Conservation (phyloP, 2,329 filamentous ascomycete genomes). For the Endoconidiophora laricicola region DNA sequence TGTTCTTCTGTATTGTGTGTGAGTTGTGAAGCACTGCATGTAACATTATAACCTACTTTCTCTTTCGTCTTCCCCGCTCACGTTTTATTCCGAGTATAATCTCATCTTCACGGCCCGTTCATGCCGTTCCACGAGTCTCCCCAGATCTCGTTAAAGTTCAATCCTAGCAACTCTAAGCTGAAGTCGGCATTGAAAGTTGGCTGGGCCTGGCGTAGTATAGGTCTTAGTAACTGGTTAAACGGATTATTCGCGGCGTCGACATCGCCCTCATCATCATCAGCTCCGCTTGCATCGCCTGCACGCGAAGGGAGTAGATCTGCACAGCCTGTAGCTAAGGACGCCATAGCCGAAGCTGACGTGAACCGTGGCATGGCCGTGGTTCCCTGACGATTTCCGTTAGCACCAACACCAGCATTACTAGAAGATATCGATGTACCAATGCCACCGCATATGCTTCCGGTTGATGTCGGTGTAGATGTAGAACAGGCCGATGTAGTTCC, state of each 20-base stretch:
- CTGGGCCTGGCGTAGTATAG: conserved; percentile 16
- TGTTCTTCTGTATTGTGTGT: not conserved
- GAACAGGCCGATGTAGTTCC: conserved; percentile 21
- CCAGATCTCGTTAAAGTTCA: conserved; percentile 40
- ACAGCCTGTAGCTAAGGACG: not conserved
- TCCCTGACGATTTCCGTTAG: too few species aligned
- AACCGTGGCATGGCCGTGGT: not conserved
- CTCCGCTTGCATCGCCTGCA: not conserved
- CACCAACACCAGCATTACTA: too few species aligned
- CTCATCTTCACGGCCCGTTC: conserved; percentile 11
- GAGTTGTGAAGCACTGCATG: too few species aligned
- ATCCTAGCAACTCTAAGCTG: conserved; percentile 34
- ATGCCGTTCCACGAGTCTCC: conserved; percentile 31
- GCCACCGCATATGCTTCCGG: too few species aligned
- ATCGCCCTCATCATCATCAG: not conserved
- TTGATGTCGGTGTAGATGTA: conserved; percentile 16
- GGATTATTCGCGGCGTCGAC: not conserved
- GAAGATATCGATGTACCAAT: too few species aligned
- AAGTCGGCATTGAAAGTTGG: conserved; percentile 33
- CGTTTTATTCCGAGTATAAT: not conserved
- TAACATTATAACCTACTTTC: not conserved
- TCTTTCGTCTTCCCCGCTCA: not conserved
- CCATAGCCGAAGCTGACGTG: not conserved
- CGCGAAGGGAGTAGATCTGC: conserved; percentile 16
- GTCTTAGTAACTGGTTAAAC: conserved; percentile 11